Conservation (phyloP, 2,329 filamentous ascomycete species). For the Diaporthe humulicola region DNA sequence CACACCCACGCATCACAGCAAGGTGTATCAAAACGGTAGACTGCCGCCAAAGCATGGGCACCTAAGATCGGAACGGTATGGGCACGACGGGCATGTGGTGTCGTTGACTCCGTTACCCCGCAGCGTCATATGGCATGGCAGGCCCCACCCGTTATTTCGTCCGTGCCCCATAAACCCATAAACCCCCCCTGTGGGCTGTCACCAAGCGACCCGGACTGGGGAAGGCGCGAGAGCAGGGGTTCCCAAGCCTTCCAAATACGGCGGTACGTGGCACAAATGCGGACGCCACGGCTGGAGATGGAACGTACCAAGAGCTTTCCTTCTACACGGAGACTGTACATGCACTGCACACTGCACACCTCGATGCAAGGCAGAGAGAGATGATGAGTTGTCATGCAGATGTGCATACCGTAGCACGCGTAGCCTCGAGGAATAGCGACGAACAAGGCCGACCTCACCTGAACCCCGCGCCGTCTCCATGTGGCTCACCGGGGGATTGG, state of each 20-base stretch:
- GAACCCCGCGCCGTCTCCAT: conserved; percentile 7
- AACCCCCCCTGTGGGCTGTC: neutral
- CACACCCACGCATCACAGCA: neutral
- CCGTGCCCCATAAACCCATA: neutral
- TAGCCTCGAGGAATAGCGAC: neutral
- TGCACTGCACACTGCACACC: neutral
- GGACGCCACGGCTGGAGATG: conserved; percentile 10
- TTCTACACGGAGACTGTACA: neutral
- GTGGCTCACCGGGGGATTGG: neutral
- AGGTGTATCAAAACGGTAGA: neutral
- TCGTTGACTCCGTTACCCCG: neutral
- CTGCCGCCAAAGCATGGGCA: no score
- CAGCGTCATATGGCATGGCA: conserved; percentile 14
- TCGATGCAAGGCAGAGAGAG: neutral
- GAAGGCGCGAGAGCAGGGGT: neutral
- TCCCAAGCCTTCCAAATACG: conserved; percentile 3
- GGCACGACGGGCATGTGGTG: neutral
- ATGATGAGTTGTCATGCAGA: conserved; percentile 30
- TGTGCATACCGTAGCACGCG: conserved; percentile 2
- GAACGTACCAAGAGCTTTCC: neutral
- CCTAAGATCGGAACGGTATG: neutral
- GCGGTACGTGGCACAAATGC: conserved; percentile 1
- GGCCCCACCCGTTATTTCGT: conserved; percentile 10
- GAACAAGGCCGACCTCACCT: neutral
- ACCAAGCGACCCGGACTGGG: conserved; percentile 12